Conservation (phyloP, 2,329 filamentous ascomycete species). For the Plectosphaerella sp. region DNA sequence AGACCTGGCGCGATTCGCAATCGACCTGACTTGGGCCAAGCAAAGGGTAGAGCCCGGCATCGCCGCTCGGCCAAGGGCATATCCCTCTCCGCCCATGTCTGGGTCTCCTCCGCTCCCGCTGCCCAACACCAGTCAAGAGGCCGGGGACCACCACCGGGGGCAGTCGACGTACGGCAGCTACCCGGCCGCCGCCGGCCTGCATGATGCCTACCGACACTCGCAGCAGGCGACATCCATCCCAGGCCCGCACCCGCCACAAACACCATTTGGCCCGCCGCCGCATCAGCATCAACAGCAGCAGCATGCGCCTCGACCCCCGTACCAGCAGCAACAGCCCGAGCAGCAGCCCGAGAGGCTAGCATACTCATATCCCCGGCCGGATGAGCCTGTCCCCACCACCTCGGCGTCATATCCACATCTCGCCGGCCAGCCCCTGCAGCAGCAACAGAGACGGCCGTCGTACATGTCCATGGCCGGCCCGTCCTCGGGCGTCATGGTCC, state of each 20-base stretch:
- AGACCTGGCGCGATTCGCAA: slow-evolving; percentile 49
- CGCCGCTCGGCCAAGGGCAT: slow-evolving; percentile 53
- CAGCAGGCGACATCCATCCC: slow-evolving; percentile 24
- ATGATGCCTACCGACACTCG: slow-evolving; percentile 46
- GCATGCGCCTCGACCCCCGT: slow-evolving; percentile 23
- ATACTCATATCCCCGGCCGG: slow-evolving; percentile 33
- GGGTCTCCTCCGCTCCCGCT: slow-evolving; percentile 57
- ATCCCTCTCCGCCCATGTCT: slow-evolving; percentile 73
- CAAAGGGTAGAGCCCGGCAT: slow-evolving; percentile 47
- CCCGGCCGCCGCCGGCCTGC: slow-evolving; percentile 32
- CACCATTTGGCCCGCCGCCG: slow-evolving; percentile 15
- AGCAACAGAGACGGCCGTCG: slow-evolving; percentile 9
- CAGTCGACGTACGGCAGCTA: slow-evolving; percentile 33
- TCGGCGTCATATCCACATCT: slow-evolving; percentile 12
- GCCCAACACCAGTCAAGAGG: slow-evolving; percentile 53
- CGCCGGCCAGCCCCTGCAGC: slow-evolving; percentile 11
- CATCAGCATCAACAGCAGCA: slow-evolving; percentile 18
- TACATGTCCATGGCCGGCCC: slow-evolving; percentile 20
- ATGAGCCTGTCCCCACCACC: slow-evolving; percentile 28
- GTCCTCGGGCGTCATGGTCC: background rate
- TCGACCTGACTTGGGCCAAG: slow-evolving; percentile 50
- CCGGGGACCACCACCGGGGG: slow-evolving; percentile 38
- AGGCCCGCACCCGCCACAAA: slow-evolving; percentile 11
- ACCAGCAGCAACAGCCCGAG: slow-evolving; percentile 15
- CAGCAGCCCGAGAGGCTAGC: slow-evolving; percentile 33